Percentiles rank a stretch among this genome's conserved stretches.
Evolutionary conservation across 1,284 basidiomycete genomes (phyloP).

Genomic region (Jaminaea rosea): DNA sequence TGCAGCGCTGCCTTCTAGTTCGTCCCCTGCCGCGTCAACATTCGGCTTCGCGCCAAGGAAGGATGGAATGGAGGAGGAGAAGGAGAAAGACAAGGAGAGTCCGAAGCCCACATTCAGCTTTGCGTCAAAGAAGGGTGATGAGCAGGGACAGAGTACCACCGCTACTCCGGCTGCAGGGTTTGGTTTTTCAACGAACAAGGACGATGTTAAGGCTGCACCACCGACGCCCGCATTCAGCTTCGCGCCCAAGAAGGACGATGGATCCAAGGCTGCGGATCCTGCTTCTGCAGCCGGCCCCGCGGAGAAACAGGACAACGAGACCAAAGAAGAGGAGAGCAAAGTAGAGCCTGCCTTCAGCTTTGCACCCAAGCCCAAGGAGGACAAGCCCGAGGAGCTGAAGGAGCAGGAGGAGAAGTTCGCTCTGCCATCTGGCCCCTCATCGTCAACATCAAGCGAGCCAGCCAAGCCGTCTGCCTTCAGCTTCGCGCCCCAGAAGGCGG

Average conservation of each 20-base stretch:
- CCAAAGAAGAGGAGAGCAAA: neutral
- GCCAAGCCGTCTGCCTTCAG: too few relatives aligned
- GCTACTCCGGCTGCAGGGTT: neutral
- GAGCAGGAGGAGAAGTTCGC: neutral
- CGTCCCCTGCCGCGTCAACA: neutral
- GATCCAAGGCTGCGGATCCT: neutral
- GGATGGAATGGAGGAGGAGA: too few relatives aligned
- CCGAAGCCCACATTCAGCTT: neutral
- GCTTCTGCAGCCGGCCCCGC: neutral
- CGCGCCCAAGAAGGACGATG: neutral
- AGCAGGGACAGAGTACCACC: too few relatives aligned
- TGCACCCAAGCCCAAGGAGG: neutral
- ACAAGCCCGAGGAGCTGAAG: neutral
- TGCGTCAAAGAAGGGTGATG: too few relatives aligned
- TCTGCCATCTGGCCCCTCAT: too few relatives aligned
- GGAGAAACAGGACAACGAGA: neutral
- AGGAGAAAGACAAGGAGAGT: too few relatives aligned
- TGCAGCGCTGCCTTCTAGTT: neutral
- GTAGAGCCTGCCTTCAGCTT: neutral
- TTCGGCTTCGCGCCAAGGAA: too few relatives aligned
- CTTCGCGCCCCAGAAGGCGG: too few relatives aligned
- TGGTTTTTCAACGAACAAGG: neutral
- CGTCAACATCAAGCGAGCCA: too few relatives aligned
- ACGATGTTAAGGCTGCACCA: neutral
- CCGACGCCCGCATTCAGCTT: neutral